phyloP scores from a whole-genome alignment of 1,139 yeast genomes.

The Candida mesenterica region DNA sequence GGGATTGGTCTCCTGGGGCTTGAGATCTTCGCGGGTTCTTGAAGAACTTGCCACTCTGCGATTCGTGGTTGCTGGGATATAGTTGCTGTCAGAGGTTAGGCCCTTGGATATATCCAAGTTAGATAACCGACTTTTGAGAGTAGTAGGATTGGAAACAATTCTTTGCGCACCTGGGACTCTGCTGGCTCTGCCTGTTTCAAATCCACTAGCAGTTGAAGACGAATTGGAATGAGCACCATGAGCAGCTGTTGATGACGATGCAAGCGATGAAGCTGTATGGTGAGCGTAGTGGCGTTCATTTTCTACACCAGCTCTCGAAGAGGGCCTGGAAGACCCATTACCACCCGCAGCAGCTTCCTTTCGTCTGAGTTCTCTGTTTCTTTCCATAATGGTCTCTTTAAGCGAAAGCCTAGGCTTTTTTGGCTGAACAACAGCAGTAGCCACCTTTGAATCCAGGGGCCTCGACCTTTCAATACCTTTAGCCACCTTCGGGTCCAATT shows the following conservation, averaged over 20 bases:
- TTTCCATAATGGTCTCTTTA: conserved; percentile 34
- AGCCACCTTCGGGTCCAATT: conserved; percentile 35
- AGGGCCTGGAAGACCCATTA: conserved; percentile 20
- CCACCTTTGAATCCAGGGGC: conserved; percentile 28
- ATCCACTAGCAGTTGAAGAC: not conserved
- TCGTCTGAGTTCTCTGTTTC: conserved; percentile 30
- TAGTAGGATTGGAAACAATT: no score
- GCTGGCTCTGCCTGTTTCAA: not conserved
- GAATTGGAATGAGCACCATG: not conserved
- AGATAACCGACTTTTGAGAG: no score
- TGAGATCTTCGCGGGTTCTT: no score
- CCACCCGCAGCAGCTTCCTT: conserved; percentile 11
- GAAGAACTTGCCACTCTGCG: no score
- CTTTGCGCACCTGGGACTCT: no score
- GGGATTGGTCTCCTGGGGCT: no score
- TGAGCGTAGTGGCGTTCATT: not conserved
- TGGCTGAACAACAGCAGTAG: conserved; percentile 9
- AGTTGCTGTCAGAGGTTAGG: no score
- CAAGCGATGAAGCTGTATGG: not conserved
- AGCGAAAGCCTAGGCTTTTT: conserved; percentile 28
- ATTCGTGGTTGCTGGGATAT: no score
- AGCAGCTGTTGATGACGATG: not conserved
- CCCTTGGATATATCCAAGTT: no score
- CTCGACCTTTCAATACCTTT: conserved; percentile 47
- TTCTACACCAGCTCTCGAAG: conserved; percentile 18